Base-by-base conservation (phyloP, 148 eudicot genomes). In the Rhododendron kiyosumense region DNA sequence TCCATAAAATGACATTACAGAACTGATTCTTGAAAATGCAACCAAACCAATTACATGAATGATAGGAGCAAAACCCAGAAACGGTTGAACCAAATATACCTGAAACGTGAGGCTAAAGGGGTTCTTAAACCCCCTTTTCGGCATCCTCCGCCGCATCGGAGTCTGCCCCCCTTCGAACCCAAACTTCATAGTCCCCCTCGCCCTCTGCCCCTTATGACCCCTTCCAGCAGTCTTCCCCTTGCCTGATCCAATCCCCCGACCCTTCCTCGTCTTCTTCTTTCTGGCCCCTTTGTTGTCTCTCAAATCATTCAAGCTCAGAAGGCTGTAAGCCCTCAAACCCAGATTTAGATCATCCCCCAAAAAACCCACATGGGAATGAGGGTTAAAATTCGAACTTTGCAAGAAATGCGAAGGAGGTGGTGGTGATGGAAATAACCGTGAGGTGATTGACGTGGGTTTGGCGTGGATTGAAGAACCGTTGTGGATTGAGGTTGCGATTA, bases 121-220 rank as follows among this genome's bases (percentile, higher is more conserved):
- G 84, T 96, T 95, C 87, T 92, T 93, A 87, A 96, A 96, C 36
- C 98, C 99, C 26, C 98, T 90, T 82, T 95, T 96, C 3, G 99
- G 99, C 82, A 96, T 87, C 12, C 97, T 89, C 2, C 97, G 91
- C 13, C 99, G 90, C 34, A 96, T 85, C 2, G 99, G 99, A 32
- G 99, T 96, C 86, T 96, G 99, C 1, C 98, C 99, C 26, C 99
- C 99, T 87, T 96, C 99, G 65, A 96, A 96, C 14, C 99, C 99
- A 52, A 96, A 94, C 89, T 95, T 96, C 79, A 71, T 78, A 26
- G 98, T 95, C 5, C 99, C 99, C 76, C 99, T 93, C 32, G 99
- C 99, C 85, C 92, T 94, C 94, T 96, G 99, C 54, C 99, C 99
- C 91, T 96, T 96, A 81, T 96, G 99, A 28, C 99, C 99, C 48